A percentile compares a stretch with the other conserved stretches of the same genome.
Evolutionary conservation across 768 basidiomycete species (phyloP).

Genomic region (Mycena vulgaris): DNA sequence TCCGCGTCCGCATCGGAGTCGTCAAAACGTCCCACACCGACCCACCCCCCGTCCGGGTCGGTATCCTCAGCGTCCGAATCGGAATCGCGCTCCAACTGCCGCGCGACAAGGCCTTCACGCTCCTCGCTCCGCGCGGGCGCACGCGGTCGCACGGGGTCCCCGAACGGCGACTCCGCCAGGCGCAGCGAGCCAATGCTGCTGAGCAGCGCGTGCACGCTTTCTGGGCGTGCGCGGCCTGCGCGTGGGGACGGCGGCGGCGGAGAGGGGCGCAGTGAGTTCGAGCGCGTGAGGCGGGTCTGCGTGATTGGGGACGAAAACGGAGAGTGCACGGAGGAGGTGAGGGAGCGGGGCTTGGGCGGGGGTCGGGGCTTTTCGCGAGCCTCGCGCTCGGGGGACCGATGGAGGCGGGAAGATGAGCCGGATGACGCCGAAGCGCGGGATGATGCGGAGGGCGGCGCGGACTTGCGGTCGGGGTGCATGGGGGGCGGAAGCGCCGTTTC

Average conservation of each 20-base stretch:
- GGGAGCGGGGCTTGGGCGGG: conserved; percentile 38
- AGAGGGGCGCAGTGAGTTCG: conserved; percentile 31
- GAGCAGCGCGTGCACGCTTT: conserved; percentile 39
- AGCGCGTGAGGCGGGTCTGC: conserved; percentile 35
- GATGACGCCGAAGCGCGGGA: conserved; percentile 32
- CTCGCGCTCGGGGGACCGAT: conserved; percentile 25
- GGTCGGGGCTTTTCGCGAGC: conserved; percentile 28
- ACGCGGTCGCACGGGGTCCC: conserved; percentile 28
- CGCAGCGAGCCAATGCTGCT: conserved; percentile 27
- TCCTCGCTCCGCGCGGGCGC: conserved; percentile 15
- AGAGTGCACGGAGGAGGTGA: conserved; percentile 20
- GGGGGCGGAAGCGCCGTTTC: conserved; percentile 62
- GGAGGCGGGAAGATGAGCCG: conserved; percentile 16
- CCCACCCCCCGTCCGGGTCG: conserved; percentile 31
- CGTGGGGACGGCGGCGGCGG: conserved; percentile 26
- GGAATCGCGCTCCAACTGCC: background rate
- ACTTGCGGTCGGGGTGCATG: conserved; percentile 70
- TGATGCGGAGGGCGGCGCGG: conserved; percentile 31
- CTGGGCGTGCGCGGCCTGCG: conserved; percentile 27
- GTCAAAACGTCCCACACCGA: conserved; percentile 23
- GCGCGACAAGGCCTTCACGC: conserved; percentile 26
- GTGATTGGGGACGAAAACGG: conserved; percentile 28
- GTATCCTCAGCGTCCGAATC: conserved; percentile 6
- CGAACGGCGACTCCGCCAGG: conserved; percentile 34
- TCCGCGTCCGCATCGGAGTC: conserved; percentile 24